Evolutionary conservation across 768 basidiomycete genomes (phyloP), one percentile per base, ranked within the genome.

Genomic region (Antrodiella citrinella): DNA sequence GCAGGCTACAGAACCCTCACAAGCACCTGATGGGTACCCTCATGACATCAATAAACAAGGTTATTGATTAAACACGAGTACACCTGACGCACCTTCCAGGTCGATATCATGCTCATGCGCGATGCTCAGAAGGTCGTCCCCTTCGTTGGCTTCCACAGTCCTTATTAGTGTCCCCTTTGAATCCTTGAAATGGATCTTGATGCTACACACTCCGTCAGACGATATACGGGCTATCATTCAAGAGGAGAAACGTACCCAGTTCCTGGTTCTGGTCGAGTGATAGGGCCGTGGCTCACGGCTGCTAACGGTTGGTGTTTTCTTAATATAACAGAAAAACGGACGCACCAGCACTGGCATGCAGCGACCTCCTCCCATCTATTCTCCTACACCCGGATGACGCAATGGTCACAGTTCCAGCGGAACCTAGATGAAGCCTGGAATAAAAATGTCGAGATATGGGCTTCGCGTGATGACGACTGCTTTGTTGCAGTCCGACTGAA

Each of bases 101-200:
- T 98, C 95, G 49, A 99, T 80, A 59, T 98, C 95, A 62, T 95
- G 82, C 65, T 96, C 94, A 61, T 96, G 93, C 4, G 94, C 93
- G 49, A 99, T 73, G 20, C 83, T 82, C 26, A 99, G 70, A 30
- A 99, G 69, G 62, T 96, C 91, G 62, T 99, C 95, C 10, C 94
- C 96, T 60, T 94, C 92, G 64, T 86, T 93, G 2, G 78, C 95
- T 63, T 97, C 89, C 7, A 96, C 80, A 0, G 86, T 94, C 68
- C 86, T 90, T 40, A 96, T 72, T n/a, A 77, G 71, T 25, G 73
- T 74, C 3, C 92, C 95, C 59, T 90, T 91, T 7, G 90, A 74
- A 64, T 95, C 91, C 54, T 86, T 83, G 73, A 95, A 99, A 62
- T 88, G 82, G 11, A 97, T 70, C 59, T 84, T 93, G 59, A 98